phyloP scores from a whole-genome alignment of 2,329 filamentous ascomycete genomes.

The Pseudonectria buxi region DNA sequence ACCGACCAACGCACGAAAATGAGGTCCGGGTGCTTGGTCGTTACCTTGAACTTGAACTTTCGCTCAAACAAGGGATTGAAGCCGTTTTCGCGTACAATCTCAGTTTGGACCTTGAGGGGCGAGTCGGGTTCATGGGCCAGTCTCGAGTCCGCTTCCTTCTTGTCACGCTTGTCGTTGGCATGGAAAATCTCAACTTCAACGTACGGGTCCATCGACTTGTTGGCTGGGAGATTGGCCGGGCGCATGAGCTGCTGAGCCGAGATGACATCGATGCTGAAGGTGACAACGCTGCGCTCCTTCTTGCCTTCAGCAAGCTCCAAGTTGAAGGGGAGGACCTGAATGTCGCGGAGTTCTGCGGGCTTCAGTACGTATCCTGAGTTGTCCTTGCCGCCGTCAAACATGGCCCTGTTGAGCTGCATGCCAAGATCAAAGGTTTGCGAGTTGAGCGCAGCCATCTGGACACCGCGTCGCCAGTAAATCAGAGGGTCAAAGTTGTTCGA shows the following conservation, averaged over 20 bases:
- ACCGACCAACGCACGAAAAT: conserved; percentile 93
- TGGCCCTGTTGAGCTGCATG: conserved; percentile 94
- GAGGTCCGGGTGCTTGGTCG: conserved; percentile 89
- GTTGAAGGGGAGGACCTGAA: conserved; percentile 50
- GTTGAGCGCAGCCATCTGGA: conserved; percentile 96
- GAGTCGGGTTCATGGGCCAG: conserved; percentile 39
- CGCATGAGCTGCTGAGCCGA: conserved; percentile 93
- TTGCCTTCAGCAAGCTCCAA: conserved; percentile 50
- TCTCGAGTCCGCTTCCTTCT: conserved; percentile 64
- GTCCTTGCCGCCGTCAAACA: conserved; percentile 88
- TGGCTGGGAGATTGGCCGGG: conserved; percentile 63
- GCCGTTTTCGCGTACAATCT: conserved; percentile 77
- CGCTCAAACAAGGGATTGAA: conserved; percentile 89
- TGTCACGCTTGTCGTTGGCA: conserved; percentile 88
- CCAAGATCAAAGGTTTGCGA: conserved; percentile 97
- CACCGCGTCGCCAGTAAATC: conserved; percentile 87
- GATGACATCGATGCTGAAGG: conserved; percentile 80
- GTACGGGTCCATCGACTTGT: conserved; percentile 79
- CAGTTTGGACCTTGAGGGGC: conserved; percentile 72
- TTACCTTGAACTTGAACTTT: conserved; percentile 70
- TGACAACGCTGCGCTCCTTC: conserved; percentile 73
- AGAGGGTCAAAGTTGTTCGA: conserved; percentile 95
- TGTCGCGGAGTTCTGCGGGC: conserved; percentile 74
- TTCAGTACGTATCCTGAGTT: conserved; percentile 90
- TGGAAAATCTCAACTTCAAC: conserved; percentile 93